phyloP scores from a whole-genome alignment of 164 flowering plant genomes.

The Kingdonia uniflora region DNA sequence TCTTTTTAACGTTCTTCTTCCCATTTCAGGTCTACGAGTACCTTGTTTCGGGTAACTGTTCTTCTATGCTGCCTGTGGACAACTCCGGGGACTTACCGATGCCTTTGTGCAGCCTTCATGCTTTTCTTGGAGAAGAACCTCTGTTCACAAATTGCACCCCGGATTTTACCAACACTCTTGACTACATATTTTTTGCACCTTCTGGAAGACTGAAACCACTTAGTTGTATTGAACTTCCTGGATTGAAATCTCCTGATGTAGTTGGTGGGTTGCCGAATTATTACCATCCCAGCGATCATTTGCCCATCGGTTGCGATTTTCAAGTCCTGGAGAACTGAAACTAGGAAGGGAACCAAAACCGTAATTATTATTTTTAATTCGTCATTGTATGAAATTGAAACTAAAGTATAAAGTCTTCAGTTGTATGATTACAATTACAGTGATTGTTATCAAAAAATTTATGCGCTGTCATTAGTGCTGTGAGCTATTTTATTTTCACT shows the following conservation, averaged over 20 bases:
- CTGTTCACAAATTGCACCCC: slow-evolving; percentile 90
- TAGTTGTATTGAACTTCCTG: slow-evolving; percentile 71
- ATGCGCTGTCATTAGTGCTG: no score
- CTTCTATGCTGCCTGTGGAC: slow-evolving; percentile 12
- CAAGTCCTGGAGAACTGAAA: slow-evolving; percentile 22
- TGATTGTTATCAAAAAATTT: no score
- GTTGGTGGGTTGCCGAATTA: slow-evolving; percentile 79
- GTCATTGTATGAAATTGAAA: no score
- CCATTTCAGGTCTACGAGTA: slow-evolving; percentile 65
- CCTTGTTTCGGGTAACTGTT: slow-evolving; percentile 49
- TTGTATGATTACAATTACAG: no score
- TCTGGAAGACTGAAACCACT: slow-evolving; percentile 50
- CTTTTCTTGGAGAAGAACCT: slow-evolving; percentile 66
- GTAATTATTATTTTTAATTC: no score
- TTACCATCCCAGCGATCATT: slow-evolving; percentile 90
- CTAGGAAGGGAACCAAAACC: no score
- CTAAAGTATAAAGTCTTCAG: no score
- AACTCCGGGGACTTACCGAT: slow-evolving; percentile 38
- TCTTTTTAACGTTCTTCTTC: neutral
- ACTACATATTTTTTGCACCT: slow-evolving; percentile 71
- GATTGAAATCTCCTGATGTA: slow-evolving; percentile 48
- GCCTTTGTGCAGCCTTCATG: slow-evolving; percentile 59
- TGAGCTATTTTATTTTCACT: no score
- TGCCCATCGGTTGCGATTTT: slow-evolving; percentile 87
- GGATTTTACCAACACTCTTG: slow-evolving; percentile 82